Evolutionary conservation across 2,329 filamentous ascomycete species (phyloP).

Genomic region (Stemphylium beticola): DNA sequence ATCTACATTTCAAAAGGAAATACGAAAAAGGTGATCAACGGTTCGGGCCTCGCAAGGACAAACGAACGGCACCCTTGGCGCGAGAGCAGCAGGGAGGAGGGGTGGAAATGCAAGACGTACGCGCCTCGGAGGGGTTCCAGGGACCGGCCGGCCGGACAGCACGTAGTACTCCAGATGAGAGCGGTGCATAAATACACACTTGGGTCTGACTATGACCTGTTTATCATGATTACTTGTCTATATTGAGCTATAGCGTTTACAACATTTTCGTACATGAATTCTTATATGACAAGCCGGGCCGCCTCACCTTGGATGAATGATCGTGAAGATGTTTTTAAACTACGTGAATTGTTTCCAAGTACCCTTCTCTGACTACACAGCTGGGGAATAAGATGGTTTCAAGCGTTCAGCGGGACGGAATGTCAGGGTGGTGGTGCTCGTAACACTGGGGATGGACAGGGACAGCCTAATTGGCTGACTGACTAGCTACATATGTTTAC

Average conservation of each 20-base stretch:
- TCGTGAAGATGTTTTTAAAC: background rate
- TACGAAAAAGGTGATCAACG: slow-evolving; percentile 86
- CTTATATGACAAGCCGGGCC: background rate
- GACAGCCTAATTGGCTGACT: slow-evolving; percentile 46
- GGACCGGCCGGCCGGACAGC: slow-evolving; percentile 36
- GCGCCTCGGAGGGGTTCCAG: slow-evolving; percentile 40
- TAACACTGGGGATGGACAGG: slow-evolving; percentile 38
- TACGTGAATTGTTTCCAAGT: background rate
- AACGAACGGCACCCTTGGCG: slow-evolving; percentile 55
- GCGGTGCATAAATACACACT: slow-evolving; percentile 17
- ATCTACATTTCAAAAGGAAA: slow-evolving; percentile 81
- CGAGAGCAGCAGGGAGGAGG: slow-evolving; percentile 61
- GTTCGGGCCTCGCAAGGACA: slow-evolving; percentile 67
- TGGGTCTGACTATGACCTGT: background rate
- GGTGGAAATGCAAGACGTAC: slow-evolving; percentile 72
- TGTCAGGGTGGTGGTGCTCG: slow-evolving; percentile 43
- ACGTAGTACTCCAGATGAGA: slow-evolving; percentile 19
- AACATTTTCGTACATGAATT: slow-evolving; percentile 3
- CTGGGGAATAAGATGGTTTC: background rate
- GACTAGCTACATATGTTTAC: slow-evolving; percentile 48
- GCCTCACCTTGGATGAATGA: background rate
- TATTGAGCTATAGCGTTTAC: slow-evolving; percentile 5
- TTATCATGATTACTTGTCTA: slow-evolving; percentile 7
- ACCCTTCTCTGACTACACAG: background rate
- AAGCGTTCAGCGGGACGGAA: slow-evolving; percentile 20